phyloP scores from a whole-genome alignment of 2,329 filamentous ascomycete species.

The Diaporthe caulivora region DNA sequence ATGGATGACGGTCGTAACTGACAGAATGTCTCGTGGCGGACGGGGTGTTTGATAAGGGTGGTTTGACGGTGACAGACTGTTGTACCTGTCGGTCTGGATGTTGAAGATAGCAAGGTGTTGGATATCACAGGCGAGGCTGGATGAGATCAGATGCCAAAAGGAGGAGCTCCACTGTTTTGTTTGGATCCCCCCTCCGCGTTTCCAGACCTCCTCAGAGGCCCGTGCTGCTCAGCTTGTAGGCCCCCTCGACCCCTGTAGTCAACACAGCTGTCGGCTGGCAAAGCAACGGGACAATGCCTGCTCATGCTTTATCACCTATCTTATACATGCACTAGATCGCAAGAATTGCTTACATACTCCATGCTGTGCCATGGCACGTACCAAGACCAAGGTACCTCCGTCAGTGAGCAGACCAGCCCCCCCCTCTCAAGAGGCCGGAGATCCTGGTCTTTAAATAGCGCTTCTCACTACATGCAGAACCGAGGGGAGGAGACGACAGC shows the following conservation, averaged over 20 bases:
- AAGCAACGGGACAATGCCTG: slow-evolving; percentile 23
- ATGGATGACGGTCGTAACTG: not conserved
- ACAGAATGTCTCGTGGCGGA: slow-evolving; percentile 5
- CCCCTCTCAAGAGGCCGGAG: not conserved
- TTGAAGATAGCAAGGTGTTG: not conserved
- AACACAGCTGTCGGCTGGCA: slow-evolving; percentile 31
- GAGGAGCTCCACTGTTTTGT: slow-evolving; percentile 35
- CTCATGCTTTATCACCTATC: no score
- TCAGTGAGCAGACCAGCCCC: not conserved
- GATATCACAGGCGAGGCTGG: slow-evolving; percentile 1
- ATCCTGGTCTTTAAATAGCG: not conserved
- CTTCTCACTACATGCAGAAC: not conserved
- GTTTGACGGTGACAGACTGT: not conserved
- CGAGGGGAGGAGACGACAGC: not conserved
- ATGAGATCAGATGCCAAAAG: slow-evolving; percentile 33
- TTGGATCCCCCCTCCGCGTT: slow-evolving; percentile 33
- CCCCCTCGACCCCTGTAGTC: not conserved
- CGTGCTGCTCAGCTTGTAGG: not conserved
- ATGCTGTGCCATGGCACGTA: not conserved
- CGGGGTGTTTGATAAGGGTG: not conserved
- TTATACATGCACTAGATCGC: no score
- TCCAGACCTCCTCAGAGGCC: slow-evolving; percentile 18
- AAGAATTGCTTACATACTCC: slow-evolving; percentile 15
- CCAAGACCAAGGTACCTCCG: not conserved
- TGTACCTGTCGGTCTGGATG: not conserved